Base-by-base conservation (phyloP, 2,329 filamentous ascomycete species). In the Paecilomyces niveus region DNA sequence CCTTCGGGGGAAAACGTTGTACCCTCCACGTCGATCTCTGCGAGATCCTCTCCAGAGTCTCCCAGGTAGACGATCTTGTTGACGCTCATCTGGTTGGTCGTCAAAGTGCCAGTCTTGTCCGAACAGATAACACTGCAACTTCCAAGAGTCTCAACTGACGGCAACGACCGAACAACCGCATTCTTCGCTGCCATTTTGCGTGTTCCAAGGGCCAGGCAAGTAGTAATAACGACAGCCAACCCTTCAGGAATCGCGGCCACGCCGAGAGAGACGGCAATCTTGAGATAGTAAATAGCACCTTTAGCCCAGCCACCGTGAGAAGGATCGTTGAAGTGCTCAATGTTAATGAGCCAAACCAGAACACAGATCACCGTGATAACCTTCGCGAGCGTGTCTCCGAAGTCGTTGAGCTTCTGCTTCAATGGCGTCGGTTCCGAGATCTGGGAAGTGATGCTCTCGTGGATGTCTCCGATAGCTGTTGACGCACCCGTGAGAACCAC, bases 41-140 rank as follows among this genome's bases (percentile, higher is more conserved):
- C 89, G 24, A 97, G 80, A 59, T 85, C 87, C 57, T 79, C 84
- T 54, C 90, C 92, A 60, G 83, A 76, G 64, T 89, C 85, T 67
- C 85, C 87, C 65, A 99, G 81, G 72, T 92, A 90, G 54, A 96
- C 89, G 58, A 97, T 78, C 77, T 93, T 96, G 80, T 87, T 94
- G 58, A 97, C 94, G 71, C 94, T 97, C 94, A 99, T 99, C 77
- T 97, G 92, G 78, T 99, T 99, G 49, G 94, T 99, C 10, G 94
- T 99, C 72, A 99, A 79, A 54, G 94, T 99, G 66, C 94, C 95
- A 4, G 94, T 99, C 82, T 99, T 99, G 81, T 99, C 94, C 3
- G 95, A 99, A 81, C 95, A 99, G 73, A 99, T 97, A 58, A 99
- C 92, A 70, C 94, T 99, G 84, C 94, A 99, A 83, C 94, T 99